A percentile compares a stretch with the other conserved stretches of the same genome.
These are phyloP conservation scores for Brettanomyces sp. DNA, from an alignment of 805 yeast genomes.

Conservation along the genomic window DNA sequence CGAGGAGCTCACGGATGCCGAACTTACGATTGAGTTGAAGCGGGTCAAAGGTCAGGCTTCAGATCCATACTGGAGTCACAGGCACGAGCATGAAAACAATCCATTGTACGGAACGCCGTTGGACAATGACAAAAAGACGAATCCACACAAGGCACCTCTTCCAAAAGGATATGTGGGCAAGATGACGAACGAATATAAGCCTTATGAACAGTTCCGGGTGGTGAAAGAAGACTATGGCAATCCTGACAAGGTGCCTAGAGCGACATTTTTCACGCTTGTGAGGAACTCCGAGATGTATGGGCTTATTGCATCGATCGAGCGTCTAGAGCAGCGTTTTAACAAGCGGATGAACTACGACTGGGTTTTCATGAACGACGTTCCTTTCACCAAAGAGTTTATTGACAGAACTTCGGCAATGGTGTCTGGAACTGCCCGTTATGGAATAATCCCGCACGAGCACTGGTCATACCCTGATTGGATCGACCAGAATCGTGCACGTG, in stretches of 20 bases:
- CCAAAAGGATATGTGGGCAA: slow-evolving; percentile 12
- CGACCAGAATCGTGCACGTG: slow-evolving; percentile 31
- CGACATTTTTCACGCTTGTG: slow-evolving; percentile 47
- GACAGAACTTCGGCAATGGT: slow-evolving; percentile 26
- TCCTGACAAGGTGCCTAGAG: slow-evolving; percentile 26
- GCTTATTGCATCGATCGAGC: slow-evolving; percentile 32
- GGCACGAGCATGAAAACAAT: slow-evolving; percentile 1
- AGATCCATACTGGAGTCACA: neutral
- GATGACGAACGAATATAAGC: slow-evolving; percentile 14
- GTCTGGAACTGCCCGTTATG: slow-evolving; percentile 39
- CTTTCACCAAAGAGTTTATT: slow-evolving; percentile 34
- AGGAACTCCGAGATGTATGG: slow-evolving; percentile 32
- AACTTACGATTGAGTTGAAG: neutral
- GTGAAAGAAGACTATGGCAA: slow-evolving; percentile 8
- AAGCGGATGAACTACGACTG: slow-evolving; percentile 31
- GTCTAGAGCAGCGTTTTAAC: slow-evolving; percentile 33
- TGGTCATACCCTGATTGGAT: slow-evolving; percentile 47
- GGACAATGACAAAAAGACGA: slow-evolving; percentile 13
- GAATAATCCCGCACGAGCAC: slow-evolving; percentile 35
- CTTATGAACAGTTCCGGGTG: slow-evolving; percentile 17
- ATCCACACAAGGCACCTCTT: slow-evolving; percentile 15
- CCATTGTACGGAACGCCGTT: slow-evolving; percentile 10
- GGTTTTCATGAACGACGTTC: slow-evolving; percentile 41
- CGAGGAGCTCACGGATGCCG: neutral
- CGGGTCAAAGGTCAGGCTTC: neutral